Evolutionary conservation across 2,329 filamentous ascomycete genomes (phyloP), one percentile per base, ranked within the genome.

Genomic region (Penicillium decumbens): DNA sequence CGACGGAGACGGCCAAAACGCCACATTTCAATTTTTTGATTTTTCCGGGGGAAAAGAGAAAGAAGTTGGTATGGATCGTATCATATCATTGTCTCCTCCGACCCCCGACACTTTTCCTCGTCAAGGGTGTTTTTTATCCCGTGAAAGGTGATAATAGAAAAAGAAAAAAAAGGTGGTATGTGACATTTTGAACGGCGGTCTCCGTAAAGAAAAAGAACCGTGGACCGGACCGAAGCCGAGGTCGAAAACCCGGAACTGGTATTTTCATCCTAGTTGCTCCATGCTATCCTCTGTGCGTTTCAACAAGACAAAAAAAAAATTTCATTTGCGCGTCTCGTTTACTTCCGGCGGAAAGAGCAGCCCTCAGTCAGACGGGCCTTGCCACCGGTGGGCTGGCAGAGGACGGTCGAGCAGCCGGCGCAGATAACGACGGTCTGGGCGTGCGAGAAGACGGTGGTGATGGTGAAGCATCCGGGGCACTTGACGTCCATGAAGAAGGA

Each of bases 401-500:
- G 89, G 66, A 98, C 93, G 70, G 95, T 96, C 71, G 92, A 95
- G 89, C 93, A 98, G 72, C 93, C 93, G 74, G 90, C 90, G 87
- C 93, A 98, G 84, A 97, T 95, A 78, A 98, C 93, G 76, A 98
- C 93, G 75, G 93, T 98, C 84, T 98, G 93, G 77, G 93, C 93
- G 84, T 98, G 93, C 61, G 92, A 97, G 89, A 97, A 98, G 79
- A 98, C 93, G 77, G 93, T 98, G 77, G 93, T 98, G 85, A 98
- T 98, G 78, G 91, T 96, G 87, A 97, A 98, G 89, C 93, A 98
- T 72, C 93, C 93, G 76, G 93, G 93, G 88, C 93, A 98, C 88
- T 98, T 98, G 83, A 98, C 93, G 76, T 98, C 93, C 93, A 98
- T 98, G 89, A 98, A 98, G 88, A 97, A 98, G 66, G 92, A 97